Base-by-base conservation (phyloP, 1,284 basidiomycete genomes). In the Ganoderma multipileum region DNA sequence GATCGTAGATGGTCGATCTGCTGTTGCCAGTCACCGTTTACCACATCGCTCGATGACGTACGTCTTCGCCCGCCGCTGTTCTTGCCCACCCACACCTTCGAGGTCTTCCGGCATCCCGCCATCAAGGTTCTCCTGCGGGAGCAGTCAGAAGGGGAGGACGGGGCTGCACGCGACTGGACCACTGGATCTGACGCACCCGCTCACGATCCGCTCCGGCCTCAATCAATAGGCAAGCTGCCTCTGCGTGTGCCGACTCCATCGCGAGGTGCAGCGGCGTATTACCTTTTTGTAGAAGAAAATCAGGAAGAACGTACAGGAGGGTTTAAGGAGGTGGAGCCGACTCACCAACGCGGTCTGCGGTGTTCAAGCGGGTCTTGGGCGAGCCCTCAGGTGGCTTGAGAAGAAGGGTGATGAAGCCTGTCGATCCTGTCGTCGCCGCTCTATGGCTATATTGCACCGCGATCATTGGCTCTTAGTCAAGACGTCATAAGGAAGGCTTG, bases 211-310 rank as follows among this genome's bases (percentile, higher is more conserved):
- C 96, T 20, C 96, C 96, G 55, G 95, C 96, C 78, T 97, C 94
- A 68, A 98, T 96, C 62, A 98, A 85, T 60, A 92, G 82, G 1
- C 96, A 94, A 7, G 96, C 96, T 7, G 91, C 93, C 78, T 95
- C 92, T 33, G 94, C 96, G 77, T 98, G 94, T 9, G 91, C 96
- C 67, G 93, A 96, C 78, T 98, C 96, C 89, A 98, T 91, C 7
- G 96, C 96, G 54, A 98, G 89, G 84, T 98, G 96, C n/a, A 98
- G 83, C 1, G 96, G 95, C 0, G 96, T 97, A 78, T 98, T 97
- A 59, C 96, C 96, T 93, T 78, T 72, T 73, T 30, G 55, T 50
- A 65, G 62, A 38, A 12, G 14, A 26, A 14, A 16, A 23, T 42
- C 58, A 60, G 58, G 14, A 26, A 38, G 41, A 18, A 33, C 61